Conservation (phyloP, 495 filamentous ascomycete species). For the Aspergillus asperescens region DNA sequence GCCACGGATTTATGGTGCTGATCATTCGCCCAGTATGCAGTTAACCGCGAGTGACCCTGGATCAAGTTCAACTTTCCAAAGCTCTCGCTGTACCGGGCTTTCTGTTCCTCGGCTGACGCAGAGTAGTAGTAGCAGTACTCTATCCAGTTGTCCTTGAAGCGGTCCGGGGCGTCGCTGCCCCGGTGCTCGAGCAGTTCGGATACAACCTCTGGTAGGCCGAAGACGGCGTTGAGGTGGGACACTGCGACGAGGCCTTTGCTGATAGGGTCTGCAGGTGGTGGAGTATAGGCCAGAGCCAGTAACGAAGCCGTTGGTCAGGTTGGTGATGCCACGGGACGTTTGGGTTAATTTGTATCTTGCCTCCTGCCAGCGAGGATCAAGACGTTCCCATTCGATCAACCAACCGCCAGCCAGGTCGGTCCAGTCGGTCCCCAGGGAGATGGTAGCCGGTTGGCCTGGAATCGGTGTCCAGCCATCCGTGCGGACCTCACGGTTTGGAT, state of each 20-base stretch:
- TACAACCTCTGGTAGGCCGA: conserved; percentile 43
- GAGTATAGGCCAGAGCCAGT: conserved; percentile 43
- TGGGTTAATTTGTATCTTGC: conserved; percentile 31
- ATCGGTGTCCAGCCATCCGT: conserved; percentile 35
- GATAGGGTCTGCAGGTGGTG: conserved; percentile 33
- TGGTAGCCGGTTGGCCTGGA: conserved; percentile 32
- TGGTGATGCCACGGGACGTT: conserved; percentile 37
- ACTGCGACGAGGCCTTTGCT: conserved; percentile 38
- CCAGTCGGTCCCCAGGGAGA: conserved; percentile 46
- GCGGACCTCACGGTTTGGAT: conserved; percentile 45
- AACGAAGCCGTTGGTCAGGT: conserved; percentile 43
- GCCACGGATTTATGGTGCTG: conserved; percentile 30
- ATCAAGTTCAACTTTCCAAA: conserved; percentile 33
- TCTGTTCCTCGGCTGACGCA: conserved; percentile 33
- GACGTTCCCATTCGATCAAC: conserved; percentile 46
- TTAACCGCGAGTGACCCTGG: conserved; percentile 44
- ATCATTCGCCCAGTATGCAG: conserved; percentile 34
- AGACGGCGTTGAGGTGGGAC: conserved; percentile 41
- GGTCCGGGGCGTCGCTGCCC: conserved; percentile 18
- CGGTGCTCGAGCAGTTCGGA: conserved; percentile 35
- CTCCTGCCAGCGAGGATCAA: conserved; percentile 39
- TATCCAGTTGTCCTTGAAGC: conserved; percentile 37
- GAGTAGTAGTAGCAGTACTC: conserved; percentile 42
- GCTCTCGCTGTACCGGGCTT: conserved; percentile 34
- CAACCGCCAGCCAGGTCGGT: conserved; percentile 41